Conservation (phyloP, 495 filamentous ascomycete species). For the Barbatosphaeria neglecta region DNA sequence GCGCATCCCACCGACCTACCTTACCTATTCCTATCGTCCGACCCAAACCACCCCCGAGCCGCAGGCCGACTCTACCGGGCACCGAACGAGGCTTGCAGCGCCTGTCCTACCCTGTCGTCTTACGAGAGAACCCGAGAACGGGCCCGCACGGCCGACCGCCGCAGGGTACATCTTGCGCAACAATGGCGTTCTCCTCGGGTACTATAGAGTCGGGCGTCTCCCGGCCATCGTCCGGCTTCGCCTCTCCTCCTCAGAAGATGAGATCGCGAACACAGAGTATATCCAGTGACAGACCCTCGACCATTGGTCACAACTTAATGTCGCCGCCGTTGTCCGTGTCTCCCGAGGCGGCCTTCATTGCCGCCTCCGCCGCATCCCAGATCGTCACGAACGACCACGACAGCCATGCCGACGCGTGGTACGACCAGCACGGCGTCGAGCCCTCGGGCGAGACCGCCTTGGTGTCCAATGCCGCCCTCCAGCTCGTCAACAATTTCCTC, state of each 20-base stretch:
- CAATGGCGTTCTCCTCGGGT: conserved; percentile 5
- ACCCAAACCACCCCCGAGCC: neutral
- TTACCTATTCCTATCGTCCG: neutral
- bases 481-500: conserved; percentile 81
- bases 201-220: conserved; percentile 24
- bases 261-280: conserved; percentile 39
- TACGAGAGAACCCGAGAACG: neutral
- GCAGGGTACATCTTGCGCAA: neutral
- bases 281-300: conserved; percentile 43
- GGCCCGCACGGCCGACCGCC: neutral
- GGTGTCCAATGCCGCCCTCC: conserved; percentile 64
- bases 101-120: neutral
- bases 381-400: conserved; percentile 85
- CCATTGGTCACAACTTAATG: conserved; percentile 38
- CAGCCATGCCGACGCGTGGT: conserved; percentile 51
- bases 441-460: conserved; percentile 54
- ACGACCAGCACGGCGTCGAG: conserved; percentile 51
- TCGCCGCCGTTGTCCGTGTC: conserved; percentile 54
- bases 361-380: conserved; percentile 76
- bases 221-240: conserved; percentile 25
- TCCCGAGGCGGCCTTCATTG: conserved; percentile 81
- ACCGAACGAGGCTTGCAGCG: neutral
- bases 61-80: neutral
- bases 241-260: conserved; percentile 24
- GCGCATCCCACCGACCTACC: neutral